Conservation (phyloP, 495 filamentous ascomycete species). For the Aspergillus asperescens region DNA sequence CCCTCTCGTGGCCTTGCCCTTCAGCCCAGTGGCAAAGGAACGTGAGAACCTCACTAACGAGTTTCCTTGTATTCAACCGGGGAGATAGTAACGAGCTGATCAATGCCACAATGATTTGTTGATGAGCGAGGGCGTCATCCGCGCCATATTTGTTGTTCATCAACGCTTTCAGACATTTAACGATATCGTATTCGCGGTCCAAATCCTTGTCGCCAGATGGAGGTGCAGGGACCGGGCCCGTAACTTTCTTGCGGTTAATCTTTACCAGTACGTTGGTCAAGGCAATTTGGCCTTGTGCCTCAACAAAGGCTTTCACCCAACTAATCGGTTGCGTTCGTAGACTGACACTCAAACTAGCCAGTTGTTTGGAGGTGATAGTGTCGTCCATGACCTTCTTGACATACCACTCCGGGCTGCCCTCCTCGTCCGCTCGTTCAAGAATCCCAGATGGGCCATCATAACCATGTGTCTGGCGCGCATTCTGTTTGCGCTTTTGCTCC, state of each 20-base stretch:
- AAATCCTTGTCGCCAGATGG: slow-evolving; percentile 74
- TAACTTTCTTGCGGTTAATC: slow-evolving; percentile 79
- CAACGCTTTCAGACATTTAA: slow-evolving; percentile 92
- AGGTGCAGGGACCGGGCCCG: slow-evolving; percentile 64
- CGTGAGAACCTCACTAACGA: slow-evolving; percentile 93
- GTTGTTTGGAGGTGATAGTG: slow-evolving; percentile 81
- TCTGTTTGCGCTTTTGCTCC: slow-evolving; percentile 79
- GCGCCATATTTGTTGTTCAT: slow-evolving; percentile 99
- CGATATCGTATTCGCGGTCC: slow-evolving; percentile 94
- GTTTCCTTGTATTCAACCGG: slow-evolving; percentile 83
- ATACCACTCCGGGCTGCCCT: slow-evolving; percentile 97
- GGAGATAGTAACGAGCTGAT: slow-evolving; percentile 84
- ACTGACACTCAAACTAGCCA: slow-evolving; percentile 88
- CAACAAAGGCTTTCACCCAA: slow-evolving; percentile 95
- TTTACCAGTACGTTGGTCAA: slow-evolving; percentile 89
- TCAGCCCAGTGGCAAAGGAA: slow-evolving; percentile 96
- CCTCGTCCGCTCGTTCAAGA: slow-evolving; percentile 75
- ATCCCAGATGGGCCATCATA: slow-evolving; percentile 60
- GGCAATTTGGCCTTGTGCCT: slow-evolving; percentile 95
- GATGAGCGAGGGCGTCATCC: slow-evolving; percentile 89
- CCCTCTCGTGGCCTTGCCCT: slow-evolving; percentile 90
- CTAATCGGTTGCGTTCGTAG: slow-evolving; percentile 90
- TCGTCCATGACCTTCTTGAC: slow-evolving; percentile 96
- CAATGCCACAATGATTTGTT: slow-evolving; percentile 82
- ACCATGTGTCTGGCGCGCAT: slow-evolving; percentile 58